phyloP scores from a whole-genome alignment of 140 eudicot genomes.

The Bidens hawaiensis region DNA sequence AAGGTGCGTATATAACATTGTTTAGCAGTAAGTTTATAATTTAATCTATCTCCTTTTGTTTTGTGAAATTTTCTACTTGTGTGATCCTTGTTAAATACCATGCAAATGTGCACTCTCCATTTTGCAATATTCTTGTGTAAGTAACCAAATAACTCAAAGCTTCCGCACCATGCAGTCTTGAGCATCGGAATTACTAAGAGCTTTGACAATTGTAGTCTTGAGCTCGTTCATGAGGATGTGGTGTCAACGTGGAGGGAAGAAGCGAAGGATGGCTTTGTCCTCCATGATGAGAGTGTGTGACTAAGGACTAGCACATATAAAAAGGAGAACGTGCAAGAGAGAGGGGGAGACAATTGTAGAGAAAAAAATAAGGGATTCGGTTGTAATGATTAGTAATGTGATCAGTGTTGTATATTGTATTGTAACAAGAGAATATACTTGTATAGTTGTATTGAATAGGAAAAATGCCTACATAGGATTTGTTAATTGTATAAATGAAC shows the following conservation, averaged over 20 bases:
- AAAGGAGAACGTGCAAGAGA: background rate
- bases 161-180: too few relatives aligned
- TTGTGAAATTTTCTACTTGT: background rate
- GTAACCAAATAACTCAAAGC: background rate
- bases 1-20: background rate
- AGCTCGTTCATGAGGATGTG: background rate
- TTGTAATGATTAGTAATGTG: background rate
- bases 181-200: too few relatives aligned
- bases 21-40: background rate
- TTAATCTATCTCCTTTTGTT: background rate
- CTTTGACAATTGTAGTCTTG: background rate
- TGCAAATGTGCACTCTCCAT: background rate
- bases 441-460: background rate
- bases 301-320: background rate
- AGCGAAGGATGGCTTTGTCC: background rate
- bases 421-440: too few relatives aligned
- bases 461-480: background rate
- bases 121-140: background rate
- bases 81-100: background rate
- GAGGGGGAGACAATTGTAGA: background rate
- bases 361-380: background rate
- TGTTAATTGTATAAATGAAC: background rate
- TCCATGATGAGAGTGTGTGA: too few relatives aligned
- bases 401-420: background rate
- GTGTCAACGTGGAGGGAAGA: background rate